Evolutionary conservation across 2,329 filamentous ascomycete species (phyloP), one percentile per base, ranked within the genome.

Genomic region (Polytolypa hystricis): DNA sequence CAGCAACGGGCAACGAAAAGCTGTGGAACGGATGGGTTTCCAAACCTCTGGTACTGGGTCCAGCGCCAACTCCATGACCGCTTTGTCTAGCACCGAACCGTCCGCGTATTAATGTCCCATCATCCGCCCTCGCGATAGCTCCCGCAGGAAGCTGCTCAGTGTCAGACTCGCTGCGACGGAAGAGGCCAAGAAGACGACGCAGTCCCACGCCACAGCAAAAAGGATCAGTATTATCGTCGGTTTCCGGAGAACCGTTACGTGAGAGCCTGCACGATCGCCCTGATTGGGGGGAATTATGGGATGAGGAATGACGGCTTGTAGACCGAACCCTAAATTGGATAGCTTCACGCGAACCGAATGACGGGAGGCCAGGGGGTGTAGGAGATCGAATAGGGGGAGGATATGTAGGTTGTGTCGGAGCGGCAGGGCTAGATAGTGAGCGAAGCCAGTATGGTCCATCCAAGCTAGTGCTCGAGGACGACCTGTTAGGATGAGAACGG

Each of bases 361-460:
- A 59, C 4, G 64, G 64, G 26, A 67, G 46, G 1, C 64, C 63
- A 1, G 62, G 60, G 14, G 64, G 64, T 3, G 64, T 67, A 3
- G 57, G 55, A 12, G 48, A 42, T 41, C 63, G 50, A 19, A 47
- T 39, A 9, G 61, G 62, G 19, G 63, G 61, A 37, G 59, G 53
- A 38, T 52, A 56, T 33, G 40, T 44, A 19, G 62, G 62, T 16
- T 55, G 45, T 21, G 47, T 39, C 18, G 54, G 53, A 21, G 47
- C 49, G 15, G 51, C 50, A n/a, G 55, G 55, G 11, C 52, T 53
- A 15, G 39, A 32, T 11, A 47, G 12, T 18, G 45, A 48, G 29
- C 27, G 40, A 5, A 51, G 46, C 53, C 50, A 56, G 29, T 40
- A 41, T 5, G 46, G 42, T 17, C 38, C 38, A 35, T 40, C 43